Evolutionary conservation across 169 alveolate species (phyloP).

Genomic region (Babesia ovis): DNA sequence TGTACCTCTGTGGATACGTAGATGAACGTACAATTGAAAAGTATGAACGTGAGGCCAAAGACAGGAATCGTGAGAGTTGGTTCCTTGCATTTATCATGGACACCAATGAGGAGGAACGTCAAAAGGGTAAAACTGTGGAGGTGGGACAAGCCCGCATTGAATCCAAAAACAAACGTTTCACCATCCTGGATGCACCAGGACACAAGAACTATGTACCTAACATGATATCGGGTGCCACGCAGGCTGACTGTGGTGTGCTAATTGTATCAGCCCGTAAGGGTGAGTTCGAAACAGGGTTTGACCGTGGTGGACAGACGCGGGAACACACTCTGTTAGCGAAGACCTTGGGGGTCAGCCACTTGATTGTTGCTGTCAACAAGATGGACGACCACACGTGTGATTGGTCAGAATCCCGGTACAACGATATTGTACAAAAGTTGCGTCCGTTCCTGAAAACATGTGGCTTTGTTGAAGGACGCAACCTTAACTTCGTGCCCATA

Average conservation of each 20-base stretch:
- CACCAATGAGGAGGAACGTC: slow-evolving; percentile 97
- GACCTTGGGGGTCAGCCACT: slow-evolving; percentile 94
- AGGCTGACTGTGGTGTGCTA: slow-evolving; percentile 99
- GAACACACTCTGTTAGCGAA: slow-evolving; percentile 99
- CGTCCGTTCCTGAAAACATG: slow-evolving; percentile 89
- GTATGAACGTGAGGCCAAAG: slow-evolving; percentile 98
- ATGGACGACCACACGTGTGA: slow-evolving; percentile 98
- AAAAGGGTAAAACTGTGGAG: slow-evolving; percentile 98
- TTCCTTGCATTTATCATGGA: slow-evolving; percentile 99
- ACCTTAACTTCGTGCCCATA: slow-evolving; percentile 93
- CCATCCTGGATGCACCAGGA: slow-evolving; percentile 99
- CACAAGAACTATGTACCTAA: slow-evolving; percentile 99
- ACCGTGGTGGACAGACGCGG: slow-evolving; percentile 98
- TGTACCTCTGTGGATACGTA: slow-evolving; percentile 89
- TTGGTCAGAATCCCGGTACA: slow-evolving; percentile 92
- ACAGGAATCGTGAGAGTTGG: slow-evolving; percentile 98
- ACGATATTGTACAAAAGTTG: slow-evolving; percentile 81
- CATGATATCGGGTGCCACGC: slow-evolving; percentile 99
- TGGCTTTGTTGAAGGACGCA: slow-evolving; percentile 87
- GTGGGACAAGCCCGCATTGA: slow-evolving; percentile 97
- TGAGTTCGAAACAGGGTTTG: slow-evolving; percentile 99
- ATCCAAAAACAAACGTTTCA: slow-evolving; percentile 91
- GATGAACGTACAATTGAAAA: slow-evolving; percentile 95
- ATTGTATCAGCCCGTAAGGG: slow-evolving; percentile 96
- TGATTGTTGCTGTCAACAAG: slow-evolving; percentile 96